Evolutionary conservation across 78 protist species (phyloP), one percentile per base, ranked within the genome.

Genomic region (Dictyostelium intermedium): DNA sequence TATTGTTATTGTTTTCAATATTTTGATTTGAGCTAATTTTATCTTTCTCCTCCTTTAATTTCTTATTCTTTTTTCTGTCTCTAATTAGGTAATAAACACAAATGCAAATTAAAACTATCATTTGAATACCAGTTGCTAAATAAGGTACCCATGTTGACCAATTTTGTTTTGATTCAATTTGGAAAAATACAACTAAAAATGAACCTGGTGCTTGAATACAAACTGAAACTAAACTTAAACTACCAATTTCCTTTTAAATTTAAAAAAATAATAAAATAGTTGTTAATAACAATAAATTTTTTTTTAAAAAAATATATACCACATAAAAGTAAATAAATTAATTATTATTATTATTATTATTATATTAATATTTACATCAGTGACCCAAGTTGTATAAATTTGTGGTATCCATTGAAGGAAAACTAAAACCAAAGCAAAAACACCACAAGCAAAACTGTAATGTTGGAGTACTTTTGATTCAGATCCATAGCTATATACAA

Each of bases 171-270:
- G 34, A 27, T n/a, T 70, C 72, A 27, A 73, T 56, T 79, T 87
- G 93, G 70, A 79, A 79, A 41, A 41, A 79, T 41, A 82, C 72
- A 30, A 87, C 85, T 23, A 87, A 45, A 11, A 87, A 39, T 77
- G 93, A 70, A 79, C 93, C 93, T 34, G 93, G 93, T 30, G 83
- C 85, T 79, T 87, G 93, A 32, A 87, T 87, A 43, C 93, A 87
- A 20, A 87, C 80, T 79, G 93, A 87, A 30, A 63, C 76, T 30
- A 87, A 66, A 63, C 86, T 79, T 41, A 87, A 78, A 41, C 86
- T 79, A 23, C 93, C 93, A 60, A 87, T 79, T 63, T 87, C 60
- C 84, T 50, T 14, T 41, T 41, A 25, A 7, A 20, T 70, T 70
- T 32, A 60, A 60, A 60, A 23, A 6, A 60, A 60, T 6, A 60